These are phyloP conservation scores for Dendrobium nobile DNA, from an alignment of 106 monocot species.

Conservation along the genomic window DNA sequence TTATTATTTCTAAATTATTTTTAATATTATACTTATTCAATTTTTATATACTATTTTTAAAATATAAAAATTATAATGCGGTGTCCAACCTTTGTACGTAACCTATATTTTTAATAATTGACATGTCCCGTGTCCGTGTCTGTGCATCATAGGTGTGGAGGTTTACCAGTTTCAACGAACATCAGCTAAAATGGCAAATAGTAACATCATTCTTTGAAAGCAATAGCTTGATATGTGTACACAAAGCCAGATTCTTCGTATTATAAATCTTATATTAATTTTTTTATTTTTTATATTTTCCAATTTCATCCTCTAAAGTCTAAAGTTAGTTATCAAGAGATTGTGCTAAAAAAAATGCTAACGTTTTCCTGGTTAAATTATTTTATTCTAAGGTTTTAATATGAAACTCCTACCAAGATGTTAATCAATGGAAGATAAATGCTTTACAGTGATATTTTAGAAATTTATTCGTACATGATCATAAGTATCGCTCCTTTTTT, in stretches of 20 bases:
- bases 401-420: neutral
- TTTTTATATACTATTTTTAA: too few relatives aligned
- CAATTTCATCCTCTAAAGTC: neutral
- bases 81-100: too few relatives aligned
- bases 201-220: neutral
- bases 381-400: slow-evolving; percentile 1
- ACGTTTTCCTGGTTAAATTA: neutral
- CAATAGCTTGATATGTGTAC: neutral
- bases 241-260: neutral
- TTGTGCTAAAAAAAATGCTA: neutral
- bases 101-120: too few relatives aligned
- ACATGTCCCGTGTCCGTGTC: too few relatives aligned
- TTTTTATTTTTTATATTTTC: neutral
- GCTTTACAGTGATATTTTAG: neutral
- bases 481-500: neutral
- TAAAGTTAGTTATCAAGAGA: neutral
- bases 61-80: too few relatives aligned
- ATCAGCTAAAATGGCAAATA: neutral
- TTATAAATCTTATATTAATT: neutral
- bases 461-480: neutral
- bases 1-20: too few relatives aligned
- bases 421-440: neutral
- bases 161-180: neutral
- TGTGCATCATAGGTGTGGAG: neutral
- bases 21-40: too few relatives aligned